A percentile compares a stretch with the other conserved stretches of the same genome.
Conservation (phyloP, 1,139 yeast genomes). For the Yamadazyma trypodendri region DNA sequence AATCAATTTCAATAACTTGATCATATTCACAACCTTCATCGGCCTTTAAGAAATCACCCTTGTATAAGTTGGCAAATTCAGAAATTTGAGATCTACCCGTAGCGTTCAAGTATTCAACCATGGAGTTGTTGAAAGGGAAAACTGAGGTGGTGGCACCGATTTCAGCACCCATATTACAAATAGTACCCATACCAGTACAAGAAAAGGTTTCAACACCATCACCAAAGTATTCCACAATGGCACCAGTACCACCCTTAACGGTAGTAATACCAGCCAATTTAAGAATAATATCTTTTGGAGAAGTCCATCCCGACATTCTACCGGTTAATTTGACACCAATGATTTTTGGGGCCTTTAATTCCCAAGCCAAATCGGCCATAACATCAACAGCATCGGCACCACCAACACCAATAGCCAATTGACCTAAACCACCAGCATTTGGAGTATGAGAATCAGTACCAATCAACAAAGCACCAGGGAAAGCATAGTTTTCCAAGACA, state of each 20-base stretch:
- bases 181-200: slow-evolving; percentile 99
- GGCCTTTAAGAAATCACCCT: slow-evolving; percentile 78
- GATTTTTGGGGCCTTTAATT: slow-evolving; percentile 96
- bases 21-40: slow-evolving; percentile 96
- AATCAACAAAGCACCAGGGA: slow-evolving; percentile 96
- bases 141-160: slow-evolving; percentile 98
- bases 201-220: slow-evolving; percentile 95
- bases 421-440: slow-evolving; percentile 99
- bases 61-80: slow-evolving; percentile 73
- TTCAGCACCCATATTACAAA: slow-evolving; percentile 99
- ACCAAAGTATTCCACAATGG: slow-evolving; percentile 96
- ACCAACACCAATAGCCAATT: slow-evolving; percentile 99
- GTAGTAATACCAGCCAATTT: slow-evolving; percentile 96
- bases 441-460: slow-evolving; percentile 99
- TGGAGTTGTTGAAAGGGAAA: slow-evolving; percentile 93
- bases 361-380: slow-evolving; percentile 95
- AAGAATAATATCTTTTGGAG: slow-evolving; percentile 96
- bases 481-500: slow-evolving; percentile 94
- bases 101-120: slow-evolving; percentile 85
- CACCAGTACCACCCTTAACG: slow-evolving; percentile 99
- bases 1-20: slow-evolving; percentile 91
- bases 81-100: slow-evolving; percentile 85
- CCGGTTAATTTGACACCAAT: slow-evolving; percentile 98
- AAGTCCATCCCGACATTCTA: slow-evolving; percentile 94
- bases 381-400: slow-evolving; percentile 99